Evolutionary conservation across 129 eudicot species (phyloP).

Genomic region (Flaveria linearis): DNA sequence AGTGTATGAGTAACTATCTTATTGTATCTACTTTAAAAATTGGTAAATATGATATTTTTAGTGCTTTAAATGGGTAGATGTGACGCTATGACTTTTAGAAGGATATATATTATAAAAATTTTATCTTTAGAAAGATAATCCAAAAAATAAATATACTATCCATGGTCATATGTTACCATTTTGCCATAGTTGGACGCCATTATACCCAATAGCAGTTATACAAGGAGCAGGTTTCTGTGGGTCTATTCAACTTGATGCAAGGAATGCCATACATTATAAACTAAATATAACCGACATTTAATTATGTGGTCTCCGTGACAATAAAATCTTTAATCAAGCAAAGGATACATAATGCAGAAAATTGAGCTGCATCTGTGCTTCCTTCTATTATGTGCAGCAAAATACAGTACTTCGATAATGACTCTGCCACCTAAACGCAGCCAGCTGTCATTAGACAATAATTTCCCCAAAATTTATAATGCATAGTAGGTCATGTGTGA

Average conservation of each 20-base stretch:
- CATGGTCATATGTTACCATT: conserved; percentile 46
- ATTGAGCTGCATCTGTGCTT: conserved; percentile 69
- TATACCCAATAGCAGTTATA: conserved; percentile 81
- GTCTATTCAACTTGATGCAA: conserved; percentile 55
- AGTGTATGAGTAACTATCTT: not conserved
- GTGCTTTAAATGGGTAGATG: not conserved
- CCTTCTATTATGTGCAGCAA: conserved; percentile 73
- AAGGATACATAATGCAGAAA: conserved; percentile 92
- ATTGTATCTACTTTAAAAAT: not conserved
- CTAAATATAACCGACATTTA: not conserved
- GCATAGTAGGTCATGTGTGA: not conserved
- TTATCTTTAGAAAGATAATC: not conserved
- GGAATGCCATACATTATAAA: conserved; percentile 25
- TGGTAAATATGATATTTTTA: not conserved
- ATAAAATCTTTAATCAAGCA: not conserved
- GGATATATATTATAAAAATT: not conserved
- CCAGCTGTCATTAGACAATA: conserved; percentile 30
- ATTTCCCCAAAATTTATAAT: not conserved
- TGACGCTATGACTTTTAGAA: not conserved
- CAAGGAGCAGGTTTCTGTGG: conserved; percentile 76
- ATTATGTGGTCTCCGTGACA: not conserved
- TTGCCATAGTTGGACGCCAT: conserved; percentile 81
- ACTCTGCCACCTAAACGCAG: conserved; percentile 64
- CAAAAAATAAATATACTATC: not conserved
- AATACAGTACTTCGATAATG: conserved; percentile 70